phyloP scores from a whole-genome alignment of 106 monocot species.

The Platanthera zijinensis region DNA sequence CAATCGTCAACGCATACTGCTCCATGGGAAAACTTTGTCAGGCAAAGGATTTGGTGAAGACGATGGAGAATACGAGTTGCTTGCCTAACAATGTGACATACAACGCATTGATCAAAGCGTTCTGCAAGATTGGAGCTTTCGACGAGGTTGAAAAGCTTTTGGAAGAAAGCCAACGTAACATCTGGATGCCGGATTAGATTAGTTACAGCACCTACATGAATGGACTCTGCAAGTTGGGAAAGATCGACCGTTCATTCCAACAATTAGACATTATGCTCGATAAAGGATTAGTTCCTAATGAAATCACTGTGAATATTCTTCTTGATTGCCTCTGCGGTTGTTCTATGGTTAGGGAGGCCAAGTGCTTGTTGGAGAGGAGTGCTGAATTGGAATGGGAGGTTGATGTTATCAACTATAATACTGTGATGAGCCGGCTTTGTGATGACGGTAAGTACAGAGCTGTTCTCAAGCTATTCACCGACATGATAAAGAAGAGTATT shows the following conservation, averaged over 20 bases:
- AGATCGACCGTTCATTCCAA: slow-evolving; percentile 16
- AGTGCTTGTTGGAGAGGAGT: slow-evolving; percentile 33
- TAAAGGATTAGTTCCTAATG: slow-evolving; percentile 28
- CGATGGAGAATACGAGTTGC: slow-evolving; percentile 26
- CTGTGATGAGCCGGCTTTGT: slow-evolving; percentile 48
- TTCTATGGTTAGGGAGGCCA: slow-evolving; percentile 21
- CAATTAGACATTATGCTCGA: slow-evolving; percentile 27
- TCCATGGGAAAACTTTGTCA: slow-evolving; percentile 20
- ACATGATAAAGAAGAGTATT: slow-evolving; percentile 53
- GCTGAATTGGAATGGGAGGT: slow-evolving; percentile 31
- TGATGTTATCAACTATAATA: slow-evolving; percentile 40
- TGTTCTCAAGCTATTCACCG: slow-evolving; percentile 39
- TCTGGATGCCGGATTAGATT: slow-evolving; percentile 40
- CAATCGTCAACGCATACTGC: slow-evolving; percentile 40
- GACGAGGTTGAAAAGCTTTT: slow-evolving; percentile 29
- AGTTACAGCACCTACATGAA: slow-evolving; percentile 43
- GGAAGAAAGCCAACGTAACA: slow-evolving; percentile 13
- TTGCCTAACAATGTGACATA: slow-evolving; percentile 31
- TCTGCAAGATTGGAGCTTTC: slow-evolving; percentile 29
- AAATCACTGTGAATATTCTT: slow-evolving; percentile 44
- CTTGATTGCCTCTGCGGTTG: slow-evolving; percentile 38
- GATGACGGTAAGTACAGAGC: slow-evolving; percentile 19
- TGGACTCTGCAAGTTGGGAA: slow-evolving; percentile 41
- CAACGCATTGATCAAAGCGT: slow-evolving; percentile 34
- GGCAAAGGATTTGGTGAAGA: slow-evolving; percentile 20